Conservation (phyloP, 1,284 basidiomycete genomes). For the Boletus albobrunnescens region DNA sequence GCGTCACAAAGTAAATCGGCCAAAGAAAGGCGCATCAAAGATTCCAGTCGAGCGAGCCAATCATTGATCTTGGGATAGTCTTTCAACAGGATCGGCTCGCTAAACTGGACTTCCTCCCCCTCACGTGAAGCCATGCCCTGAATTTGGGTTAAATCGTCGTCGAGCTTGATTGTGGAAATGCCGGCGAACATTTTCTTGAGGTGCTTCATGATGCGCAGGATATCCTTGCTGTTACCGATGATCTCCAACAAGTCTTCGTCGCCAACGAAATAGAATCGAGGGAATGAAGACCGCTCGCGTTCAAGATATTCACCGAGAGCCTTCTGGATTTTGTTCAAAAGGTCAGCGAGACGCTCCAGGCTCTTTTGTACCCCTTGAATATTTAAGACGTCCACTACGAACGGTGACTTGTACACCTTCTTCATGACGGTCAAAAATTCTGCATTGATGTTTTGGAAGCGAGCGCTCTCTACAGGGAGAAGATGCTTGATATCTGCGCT, state of each 20-base stretch:
- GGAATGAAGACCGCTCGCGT: constrained; percentile 94
- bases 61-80: constrained; percentile 98
- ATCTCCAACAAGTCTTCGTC: constrained; percentile 99
- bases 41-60: constrained; percentile 92
- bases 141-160: constrained; percentile 84
- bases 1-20: constrained; percentile 78
- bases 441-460: constrained; percentile 98
- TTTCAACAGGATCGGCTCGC: constrained; percentile 80
- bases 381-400: constrained; percentile 95
- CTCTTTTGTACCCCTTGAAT: constrained; percentile 96
- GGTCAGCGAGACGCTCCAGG: constrained; percentile 92
- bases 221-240: constrained; percentile 99
- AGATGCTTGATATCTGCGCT: constrained; percentile 98
- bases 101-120: constrained; percentile 89
- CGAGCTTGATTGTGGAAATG: constrained; percentile 85
- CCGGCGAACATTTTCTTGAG: constrained; percentile 99
- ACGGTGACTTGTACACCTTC: constrained; percentile 98
- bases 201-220: constrained; percentile 95
- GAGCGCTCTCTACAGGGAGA: constrained; percentile 92
- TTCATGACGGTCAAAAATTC: constrained; percentile 99
- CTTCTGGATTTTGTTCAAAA: constrained; percentile 98
- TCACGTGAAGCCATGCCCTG: constrained; percentile 91
- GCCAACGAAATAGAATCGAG: constrained; percentile 99
- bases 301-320: constrained; percentile 99
- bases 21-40: constrained; percentile 91